Base-by-base conservation (phyloP, 2,329 filamentous ascomycete genomes). In the Colletotrichum sojae region DNA sequence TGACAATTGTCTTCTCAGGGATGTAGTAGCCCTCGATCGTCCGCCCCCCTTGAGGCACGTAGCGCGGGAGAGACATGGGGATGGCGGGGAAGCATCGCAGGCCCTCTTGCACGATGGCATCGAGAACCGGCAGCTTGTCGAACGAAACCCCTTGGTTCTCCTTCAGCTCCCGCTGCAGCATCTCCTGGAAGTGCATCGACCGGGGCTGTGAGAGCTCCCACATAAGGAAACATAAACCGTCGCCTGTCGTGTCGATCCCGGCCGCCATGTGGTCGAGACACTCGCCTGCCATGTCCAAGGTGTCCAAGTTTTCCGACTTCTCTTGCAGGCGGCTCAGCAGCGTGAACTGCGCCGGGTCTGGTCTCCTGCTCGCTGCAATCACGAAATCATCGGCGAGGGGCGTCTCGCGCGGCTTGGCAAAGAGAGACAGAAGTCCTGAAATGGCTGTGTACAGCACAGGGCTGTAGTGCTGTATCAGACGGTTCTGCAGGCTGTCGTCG, bases 251-350 rank as follows among this genome's bases (percentile, higher is more conserved):
- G 73, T 93, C 91, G 69, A 93, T 92, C 0, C 91, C 91, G 0
- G 91, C 91, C 0, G 87, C 89, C 88, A 93, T 89, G 76, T 93
- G 91, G 73, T 93, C 91, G 65, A 91, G 85, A 73, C 89, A 91
- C 77, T 93, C 91, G 20, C 90, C 90, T 0, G 90, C 90, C 71
- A 88, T 85, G 73, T 90, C 85, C 3, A 88, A 78, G 4, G 81
- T 77, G 40, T 86, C 83, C 40, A 91, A 81, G 4, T 81, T 74
- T 18, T 69, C 65, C 5, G 79, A 77, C 79, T 88, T 82, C 73
- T 88, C 79, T 75, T 87, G 79, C 72, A 92, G 85, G 40, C 89
- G 86, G 74, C 84, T 85, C 54, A 91, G 76, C 5, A 92, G 83
- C 0, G 88, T 90, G 69, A 90, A 89, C 5, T 80, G 78, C 5